Evolutionary conservation across 2,329 filamentous ascomycete species (phyloP).

Genomic region (Colletotrichum sublineola): DNA sequence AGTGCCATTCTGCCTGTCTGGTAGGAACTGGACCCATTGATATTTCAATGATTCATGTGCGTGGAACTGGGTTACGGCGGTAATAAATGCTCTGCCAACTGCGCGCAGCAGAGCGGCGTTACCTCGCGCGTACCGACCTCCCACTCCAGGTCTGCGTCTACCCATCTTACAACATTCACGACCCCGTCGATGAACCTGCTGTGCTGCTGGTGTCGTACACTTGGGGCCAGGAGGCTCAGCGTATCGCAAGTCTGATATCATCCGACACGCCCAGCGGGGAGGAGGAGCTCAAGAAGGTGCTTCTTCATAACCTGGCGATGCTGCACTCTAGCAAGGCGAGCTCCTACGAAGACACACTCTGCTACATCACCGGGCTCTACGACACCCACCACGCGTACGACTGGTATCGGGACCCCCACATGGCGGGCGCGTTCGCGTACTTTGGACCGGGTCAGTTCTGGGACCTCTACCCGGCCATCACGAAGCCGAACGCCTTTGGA

Average conservation of each 20-base stretch:
- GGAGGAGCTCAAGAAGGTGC: slow-evolving; percentile 24
- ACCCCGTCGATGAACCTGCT: slow-evolving; percentile 43
- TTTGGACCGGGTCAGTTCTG: slow-evolving; percentile 57
- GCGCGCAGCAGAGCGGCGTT: too few species aligned
- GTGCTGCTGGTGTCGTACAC: slow-evolving; percentile 52
- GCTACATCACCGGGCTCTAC: slow-evolving; percentile 1
- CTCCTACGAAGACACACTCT: not conserved
- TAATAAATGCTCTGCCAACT: too few species aligned
- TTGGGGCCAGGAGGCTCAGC: slow-evolving; percentile 50
- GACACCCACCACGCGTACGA: slow-evolving; percentile 51
- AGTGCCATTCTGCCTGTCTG: too few species aligned
- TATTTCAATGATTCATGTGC: too few species aligned
- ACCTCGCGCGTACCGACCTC: too few species aligned
- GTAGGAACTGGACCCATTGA: too few species aligned
- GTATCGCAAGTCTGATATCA: slow-evolving; percentile 45
- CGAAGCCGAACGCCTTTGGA: slow-evolving; percentile 45
- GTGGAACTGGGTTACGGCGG: too few species aligned
- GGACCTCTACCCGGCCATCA: slow-evolving; percentile 51
- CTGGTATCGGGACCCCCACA: slow-evolving; percentile 53
- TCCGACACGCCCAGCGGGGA: not conserved
- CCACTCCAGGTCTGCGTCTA: slow-evolving; percentile 48
- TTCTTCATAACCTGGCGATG: slow-evolving; percentile 34
- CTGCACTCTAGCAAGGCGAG: slow-evolving; percentile 8
- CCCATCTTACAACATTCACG: slow-evolving; percentile 50
- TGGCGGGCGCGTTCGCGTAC: slow-evolving; percentile 55